These are phyloP conservation scores for Rhizopus delemar DNA, from an alignment of 371 early-diverging fungal genomes.

Conservation along the genomic window DNA sequence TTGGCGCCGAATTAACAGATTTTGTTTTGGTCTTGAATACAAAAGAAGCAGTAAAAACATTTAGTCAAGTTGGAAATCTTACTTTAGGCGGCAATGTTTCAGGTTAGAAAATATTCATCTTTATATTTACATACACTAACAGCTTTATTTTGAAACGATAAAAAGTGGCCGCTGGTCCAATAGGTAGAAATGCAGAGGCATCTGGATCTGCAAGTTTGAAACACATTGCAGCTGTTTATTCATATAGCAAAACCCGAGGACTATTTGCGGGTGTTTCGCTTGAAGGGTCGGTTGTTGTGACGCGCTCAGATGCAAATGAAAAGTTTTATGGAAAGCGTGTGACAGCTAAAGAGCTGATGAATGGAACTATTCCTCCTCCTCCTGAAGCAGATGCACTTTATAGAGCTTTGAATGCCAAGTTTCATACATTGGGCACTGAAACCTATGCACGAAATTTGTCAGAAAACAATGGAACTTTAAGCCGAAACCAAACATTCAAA, in stretches of 20 bases:
- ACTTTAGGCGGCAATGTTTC: constrained; percentile 90
- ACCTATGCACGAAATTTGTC: constrained; percentile 19
- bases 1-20: constrained; percentile 94
- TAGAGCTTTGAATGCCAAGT: constrained; percentile 66
- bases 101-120: constrained; percentile 34
- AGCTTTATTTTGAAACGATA: not conserved
- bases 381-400: constrained; percentile 86
- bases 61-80: constrained; percentile 88
- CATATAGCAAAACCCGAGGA: constrained; percentile 89
- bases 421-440: constrained; percentile 26
- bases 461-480: constrained; percentile 13
- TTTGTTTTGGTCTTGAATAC: constrained; percentile 92
- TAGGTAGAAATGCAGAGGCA: constrained; percentile 93
- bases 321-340: constrained; percentile 84
- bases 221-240: constrained; percentile 87
- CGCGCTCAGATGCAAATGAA: constrained; percentile 91
- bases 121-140: not conserved
- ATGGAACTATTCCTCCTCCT: constrained; percentile 77
- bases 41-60: constrained; percentile 85
- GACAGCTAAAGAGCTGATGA: constrained; percentile 79
- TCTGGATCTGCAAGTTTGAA: constrained; percentile 75
- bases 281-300: constrained; percentile 91
- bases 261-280: constrained; percentile 94
- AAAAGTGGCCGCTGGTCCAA: constrained; percentile 89
- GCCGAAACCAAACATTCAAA: constrained; percentile 16